A percentile compares a stretch with the other conserved stretches of the same genome.
These are phyloP conservation scores for Pinus taeda DNA, from an alignment of 75 land plant genomes.

Conservation along the genomic window DNA sequence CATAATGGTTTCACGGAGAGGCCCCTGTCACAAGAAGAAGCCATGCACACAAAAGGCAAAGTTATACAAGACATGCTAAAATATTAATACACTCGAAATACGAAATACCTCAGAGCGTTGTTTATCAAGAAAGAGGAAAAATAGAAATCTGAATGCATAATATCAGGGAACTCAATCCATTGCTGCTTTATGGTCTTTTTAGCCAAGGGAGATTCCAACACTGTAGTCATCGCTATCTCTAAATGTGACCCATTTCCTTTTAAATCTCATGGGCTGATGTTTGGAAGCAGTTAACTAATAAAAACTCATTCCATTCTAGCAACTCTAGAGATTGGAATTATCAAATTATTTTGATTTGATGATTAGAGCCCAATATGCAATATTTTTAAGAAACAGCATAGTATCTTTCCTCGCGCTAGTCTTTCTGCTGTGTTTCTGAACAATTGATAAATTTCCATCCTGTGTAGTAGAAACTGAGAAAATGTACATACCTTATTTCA, in stretches of 20 bases:
- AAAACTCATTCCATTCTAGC: background rate
- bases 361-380: background rate
- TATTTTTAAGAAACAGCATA: background rate
- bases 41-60: background rate
- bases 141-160: background rate
- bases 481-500: background rate
- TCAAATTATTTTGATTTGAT: background rate
- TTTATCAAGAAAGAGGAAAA: background rate
- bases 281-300: background rate
- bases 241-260: background rate
- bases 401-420: background rate
- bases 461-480: background rate
- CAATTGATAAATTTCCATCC: background rate
- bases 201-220: background rate
- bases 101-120: background rate
- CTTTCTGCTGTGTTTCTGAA: background rate
- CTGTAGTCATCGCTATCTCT: background rate
- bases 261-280: background rate
- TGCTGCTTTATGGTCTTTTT: background rate
- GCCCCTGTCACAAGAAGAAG: slow-evolving; percentile 34
- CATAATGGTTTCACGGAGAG: slow-evolving; percentile 47
- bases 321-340: background rate
- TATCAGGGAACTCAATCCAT: background rate
- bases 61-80: background rate
- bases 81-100: background rate